phyloP scores from a whole-genome alignment of 139 green algal species.

The Chlorella vulgaris region DNA sequence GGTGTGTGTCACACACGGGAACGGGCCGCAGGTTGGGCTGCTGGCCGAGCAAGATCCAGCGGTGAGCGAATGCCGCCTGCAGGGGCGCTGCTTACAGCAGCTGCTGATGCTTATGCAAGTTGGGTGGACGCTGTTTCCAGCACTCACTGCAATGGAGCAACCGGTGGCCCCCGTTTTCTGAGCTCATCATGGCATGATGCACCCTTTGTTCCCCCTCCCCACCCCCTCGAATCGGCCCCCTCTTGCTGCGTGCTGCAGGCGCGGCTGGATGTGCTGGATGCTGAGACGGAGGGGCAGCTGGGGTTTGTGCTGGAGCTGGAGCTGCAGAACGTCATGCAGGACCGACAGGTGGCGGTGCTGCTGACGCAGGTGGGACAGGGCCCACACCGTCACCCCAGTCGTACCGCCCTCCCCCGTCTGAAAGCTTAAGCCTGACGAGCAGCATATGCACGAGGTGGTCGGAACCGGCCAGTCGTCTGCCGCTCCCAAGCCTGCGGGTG shows the following conservation, averaged over 20 bases:
- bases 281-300: slow-evolving; percentile 46
- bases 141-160: no score
- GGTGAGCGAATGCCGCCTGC: background rate
- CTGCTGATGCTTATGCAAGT: background rate
- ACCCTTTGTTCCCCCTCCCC: no score
- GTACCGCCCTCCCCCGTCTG: no score
- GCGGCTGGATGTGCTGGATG: slow-evolving; percentile 45
- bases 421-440: no score
- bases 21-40: slow-evolving; percentile 45
- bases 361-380: slow-evolving; percentile 25
- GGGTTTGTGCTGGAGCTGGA: slow-evolving; percentile 39
- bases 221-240: no score
- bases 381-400: background rate
- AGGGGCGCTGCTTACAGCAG: background rate
- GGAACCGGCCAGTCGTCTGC: no score
- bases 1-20: slow-evolving; percentile 45
- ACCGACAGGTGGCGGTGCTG: slow-evolving; percentile 34
- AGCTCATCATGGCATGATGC: no score
- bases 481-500: no score
- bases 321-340: slow-evolving; percentile 31
- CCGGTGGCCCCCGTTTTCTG: no score
- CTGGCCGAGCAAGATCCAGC: slow-evolving; percentile 28
- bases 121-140: no score
- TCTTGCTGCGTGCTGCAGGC: background rate
- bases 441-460: no score